A percentile compares a stretch with the other conserved stretches of the same genome.
These are phyloP conservation scores for Oryza officinalis DNA, from an alignment of 176 grass and related monocot genomes.

Conservation along the genomic window DNA sequence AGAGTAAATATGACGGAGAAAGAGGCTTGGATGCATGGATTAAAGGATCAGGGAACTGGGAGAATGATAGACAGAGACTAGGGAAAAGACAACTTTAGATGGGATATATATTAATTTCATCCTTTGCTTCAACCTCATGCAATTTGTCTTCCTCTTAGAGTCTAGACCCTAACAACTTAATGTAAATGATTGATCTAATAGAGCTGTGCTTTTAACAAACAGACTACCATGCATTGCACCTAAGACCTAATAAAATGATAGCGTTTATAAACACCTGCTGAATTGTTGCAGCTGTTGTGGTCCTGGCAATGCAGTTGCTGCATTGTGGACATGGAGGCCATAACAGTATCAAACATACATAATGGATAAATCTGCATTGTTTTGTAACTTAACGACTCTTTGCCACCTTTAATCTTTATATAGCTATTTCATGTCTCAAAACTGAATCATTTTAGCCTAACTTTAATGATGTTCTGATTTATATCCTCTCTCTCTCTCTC, in stretches of 20 bases:
- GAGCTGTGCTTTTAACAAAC: not conserved
- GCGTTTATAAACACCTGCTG: not conserved
- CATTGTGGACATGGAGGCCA: not conserved
- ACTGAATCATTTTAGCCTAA: not conserved
- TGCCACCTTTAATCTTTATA: constrained; percentile 9
- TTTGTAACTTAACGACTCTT: not conserved
- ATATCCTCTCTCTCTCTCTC: constrained; percentile 19
- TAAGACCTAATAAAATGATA: not conserved
- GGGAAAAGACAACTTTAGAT: not conserved
- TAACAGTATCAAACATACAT: not conserved
- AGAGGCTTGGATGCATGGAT: not conserved
- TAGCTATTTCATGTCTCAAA: not conserved
- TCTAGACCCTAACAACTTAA: not conserved
- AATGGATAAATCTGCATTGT: constrained; percentile 28
- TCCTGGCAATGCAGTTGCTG: not conserved
- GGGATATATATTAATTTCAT: not conserved
- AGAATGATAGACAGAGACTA: not conserved
- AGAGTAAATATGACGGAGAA: not conserved
- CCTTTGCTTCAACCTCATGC: too few relatives aligned
- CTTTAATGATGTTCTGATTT: constrained; percentile 11
- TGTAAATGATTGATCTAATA: not conserved
- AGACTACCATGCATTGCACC: not conserved
- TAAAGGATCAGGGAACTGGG: not conserved
- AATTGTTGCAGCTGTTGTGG: not conserved
- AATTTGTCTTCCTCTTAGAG: not conserved